Percentiles rank a stretch among this genome's conserved stretches.
These are phyloP conservation scores for Pharnaceum exiguum DNA, from an alignment of 148 eudicot species.

Conservation along the genomic window DNA sequence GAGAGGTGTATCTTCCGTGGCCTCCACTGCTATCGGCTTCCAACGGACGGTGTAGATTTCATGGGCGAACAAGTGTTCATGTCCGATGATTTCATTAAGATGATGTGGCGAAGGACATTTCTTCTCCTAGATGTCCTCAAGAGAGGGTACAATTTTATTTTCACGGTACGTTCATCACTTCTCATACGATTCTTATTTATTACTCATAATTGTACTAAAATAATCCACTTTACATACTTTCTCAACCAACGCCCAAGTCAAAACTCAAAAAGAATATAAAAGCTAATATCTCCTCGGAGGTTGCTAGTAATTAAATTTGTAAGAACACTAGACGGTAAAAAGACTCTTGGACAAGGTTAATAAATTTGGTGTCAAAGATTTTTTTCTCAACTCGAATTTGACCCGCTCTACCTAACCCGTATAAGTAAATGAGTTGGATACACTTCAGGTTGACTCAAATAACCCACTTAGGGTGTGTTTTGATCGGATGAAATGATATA, in stretches of 20 bases:
- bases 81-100: slow-evolving; percentile 49
- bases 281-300: too few species aligned
- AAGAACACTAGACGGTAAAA: too few species aligned
- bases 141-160: slow-evolving; percentile 53
- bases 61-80: slow-evolving; percentile 53
- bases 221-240: not conserved
- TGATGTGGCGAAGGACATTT: slow-evolving; percentile 68
- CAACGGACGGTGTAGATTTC: slow-evolving; percentile 46
- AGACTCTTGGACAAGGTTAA: too few species aligned
- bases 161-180: slow-evolving; percentile 32
- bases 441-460: too few species aligned
- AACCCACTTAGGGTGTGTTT: too few species aligned
- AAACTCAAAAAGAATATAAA: too few species aligned
- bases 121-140: slow-evolving; percentile 50
- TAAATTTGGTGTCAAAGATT: not conserved
- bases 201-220: not conserved
- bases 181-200: not conserved
- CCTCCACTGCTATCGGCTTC: slow-evolving; percentile 41
- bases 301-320: too few species aligned
- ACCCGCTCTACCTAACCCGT: not conserved
- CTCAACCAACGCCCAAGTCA: too few species aligned
- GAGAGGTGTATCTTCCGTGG: slow-evolving; percentile 39
- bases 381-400: slow-evolving; percentile 1
- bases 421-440: too few species aligned
- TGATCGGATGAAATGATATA: too few species aligned